Base-by-base conservation (phyloP, 805 yeast genomes). In the Suhomyces pyralidae region DNA sequence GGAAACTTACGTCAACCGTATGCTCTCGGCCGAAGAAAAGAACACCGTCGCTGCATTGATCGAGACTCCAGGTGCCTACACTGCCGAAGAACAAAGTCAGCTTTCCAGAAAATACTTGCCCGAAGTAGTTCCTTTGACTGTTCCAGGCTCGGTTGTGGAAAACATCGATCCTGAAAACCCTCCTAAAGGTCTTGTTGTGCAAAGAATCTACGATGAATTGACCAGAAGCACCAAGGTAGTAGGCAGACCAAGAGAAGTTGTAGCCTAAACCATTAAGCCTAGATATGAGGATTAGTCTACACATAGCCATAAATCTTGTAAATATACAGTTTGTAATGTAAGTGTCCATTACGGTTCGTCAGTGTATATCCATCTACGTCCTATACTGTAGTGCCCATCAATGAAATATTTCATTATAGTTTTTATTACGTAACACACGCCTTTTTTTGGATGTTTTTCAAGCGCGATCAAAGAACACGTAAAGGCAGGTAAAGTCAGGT, bases 171-270 rank as follows among this genome's bases (percentile, higher is more conserved):
- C 77, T n/a, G 70, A 68, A 54, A 81, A 81, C 53, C 61, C 62
- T 40, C 74, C 76, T 44, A 83, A 83, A 61, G 76, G 78, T 22
- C 76, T 81, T 17, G 67, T 76, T 40, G 73, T 80, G 12, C 73
- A 80, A 51, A 79, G 80, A 58, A 79, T 84, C 52, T 89, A 85
- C 80, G 84, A 89, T 65, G 81, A 83, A 51, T 76, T 70, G 20
- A 76, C 76, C 45, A 74, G 81, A 57, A 73, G 67, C 53, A 74
- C 85, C 38, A 84, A 82, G 55, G 70, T 76, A 6, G 71, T 85
- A 53, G 75, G 79, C 51, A 81, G 87, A 69, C 71, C 82, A 28
- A 80, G 76, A 58, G 78, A 73, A 28, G 83, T 84, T 8, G 82
- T 81, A 49, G 50, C 55, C 50, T 43, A 26, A 40, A 8, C 40